Conservation (phyloP, 805 yeast genomes). For the Wickerhamiella spandovensis region DNA sequence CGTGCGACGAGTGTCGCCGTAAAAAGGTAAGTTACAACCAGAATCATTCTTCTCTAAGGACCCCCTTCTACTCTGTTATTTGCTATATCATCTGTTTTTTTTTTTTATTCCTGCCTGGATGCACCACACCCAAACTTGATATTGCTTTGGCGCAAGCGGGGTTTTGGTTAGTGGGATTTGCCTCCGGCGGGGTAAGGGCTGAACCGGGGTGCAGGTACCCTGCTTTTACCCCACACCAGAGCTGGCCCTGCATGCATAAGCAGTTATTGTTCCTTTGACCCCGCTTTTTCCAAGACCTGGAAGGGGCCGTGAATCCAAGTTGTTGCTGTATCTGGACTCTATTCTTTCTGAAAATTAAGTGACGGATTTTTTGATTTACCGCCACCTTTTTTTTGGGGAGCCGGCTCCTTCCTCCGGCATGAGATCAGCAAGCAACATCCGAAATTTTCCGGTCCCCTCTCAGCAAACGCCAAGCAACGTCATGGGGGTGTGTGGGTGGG, state of each 20-base stretch:
- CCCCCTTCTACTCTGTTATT: background rate
- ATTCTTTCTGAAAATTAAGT: background rate
- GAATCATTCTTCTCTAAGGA: background rate
- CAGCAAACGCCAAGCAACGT: too few relatives aligned
- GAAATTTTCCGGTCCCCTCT: background rate
- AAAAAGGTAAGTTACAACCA: conserved; percentile 24
- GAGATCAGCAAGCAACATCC: background rate
- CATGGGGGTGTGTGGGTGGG: too few relatives aligned
- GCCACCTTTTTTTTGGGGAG: background rate
- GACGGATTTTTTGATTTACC: background rate
- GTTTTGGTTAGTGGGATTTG: background rate
- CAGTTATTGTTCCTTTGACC: background rate
- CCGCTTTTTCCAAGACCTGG: background rate
- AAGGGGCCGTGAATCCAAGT: background rate
- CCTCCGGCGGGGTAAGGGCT: background rate
- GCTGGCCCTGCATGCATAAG: background rate
- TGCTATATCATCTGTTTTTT: background rate
- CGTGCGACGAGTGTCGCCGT: conserved; percentile 29
- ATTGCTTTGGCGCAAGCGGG: background rate
- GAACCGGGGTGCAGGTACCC: background rate
- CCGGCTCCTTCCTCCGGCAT: background rate
- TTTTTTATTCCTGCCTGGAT: background rate
- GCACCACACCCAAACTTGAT: background rate
- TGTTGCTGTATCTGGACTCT: background rate
- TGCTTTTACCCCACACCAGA: background rate